These are phyloP conservation scores for Talaromyces sp. DNA, from an alignment of 2,329 filamentous ascomycete species.

Conservation along the genomic window DNA sequence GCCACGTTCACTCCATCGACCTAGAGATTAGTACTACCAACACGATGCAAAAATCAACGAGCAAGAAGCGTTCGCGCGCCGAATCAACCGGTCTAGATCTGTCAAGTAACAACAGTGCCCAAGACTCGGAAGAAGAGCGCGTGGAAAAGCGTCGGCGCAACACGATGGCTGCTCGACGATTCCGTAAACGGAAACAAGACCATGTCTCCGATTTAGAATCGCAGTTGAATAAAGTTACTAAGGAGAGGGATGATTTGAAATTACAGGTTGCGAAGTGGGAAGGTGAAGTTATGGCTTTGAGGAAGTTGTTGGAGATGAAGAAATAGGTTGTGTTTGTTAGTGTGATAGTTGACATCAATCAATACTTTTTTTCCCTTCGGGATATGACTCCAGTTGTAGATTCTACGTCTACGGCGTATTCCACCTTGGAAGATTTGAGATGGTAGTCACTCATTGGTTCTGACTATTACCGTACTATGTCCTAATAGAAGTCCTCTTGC, in stretches of 20 bases:
- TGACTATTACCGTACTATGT: background rate
- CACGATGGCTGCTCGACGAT: constrained; percentile 33
- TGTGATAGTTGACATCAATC: background rate
- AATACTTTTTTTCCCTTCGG: background rate
- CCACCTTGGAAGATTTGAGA: too few relatives aligned
- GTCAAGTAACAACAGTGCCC: constrained; percentile 14
- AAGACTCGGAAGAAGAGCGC: constrained; percentile 15
- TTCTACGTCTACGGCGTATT: background rate
- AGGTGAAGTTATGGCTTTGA: constrained; percentile 32
- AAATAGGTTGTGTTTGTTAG: constrained; percentile 1
- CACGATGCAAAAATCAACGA: background rate
- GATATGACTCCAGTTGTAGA: background rate
- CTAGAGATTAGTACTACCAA: background rate
- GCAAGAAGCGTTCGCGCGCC: constrained; percentile 11
- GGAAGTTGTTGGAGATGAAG: constrained; percentile 21
- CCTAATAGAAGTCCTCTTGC: background rate
- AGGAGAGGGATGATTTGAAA: constrained; percentile 33
- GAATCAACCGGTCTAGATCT: constrained; percentile 3
- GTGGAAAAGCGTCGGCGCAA: constrained; percentile 33
- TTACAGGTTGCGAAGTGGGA: constrained; percentile 32
- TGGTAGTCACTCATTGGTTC: too few relatives aligned
- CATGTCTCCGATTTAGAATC: constrained; percentile 29
- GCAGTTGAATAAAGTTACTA: constrained; percentile 28
- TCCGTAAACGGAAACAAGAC: constrained; percentile 32
- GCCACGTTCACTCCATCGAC: constrained; percentile 2